phyloP scores from a whole-genome alignment of 306 rosid species.

The Pachyrhizus erosus region DNA sequence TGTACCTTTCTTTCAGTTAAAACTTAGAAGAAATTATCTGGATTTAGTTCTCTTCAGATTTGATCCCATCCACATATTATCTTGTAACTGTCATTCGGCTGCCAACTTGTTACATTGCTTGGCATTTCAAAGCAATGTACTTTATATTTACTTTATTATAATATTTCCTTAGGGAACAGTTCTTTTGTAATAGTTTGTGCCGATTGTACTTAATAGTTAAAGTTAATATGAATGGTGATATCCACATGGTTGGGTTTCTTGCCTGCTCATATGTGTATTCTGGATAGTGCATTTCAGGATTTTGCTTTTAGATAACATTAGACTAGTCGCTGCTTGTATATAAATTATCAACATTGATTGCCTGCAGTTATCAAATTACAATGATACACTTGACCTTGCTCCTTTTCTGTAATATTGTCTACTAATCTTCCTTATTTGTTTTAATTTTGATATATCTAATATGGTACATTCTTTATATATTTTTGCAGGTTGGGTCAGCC shows the following conservation, averaged over 20 bases:
- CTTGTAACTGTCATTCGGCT: slow-evolving; percentile 39
- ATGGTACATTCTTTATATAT: not conserved
- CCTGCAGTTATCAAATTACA: not conserved
- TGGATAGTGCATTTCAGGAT: not conserved
- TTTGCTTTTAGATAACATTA: slow-evolving; percentile 3
- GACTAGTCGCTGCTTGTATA: slow-evolving; percentile 14
- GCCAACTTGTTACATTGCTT: slow-evolving; percentile 27
- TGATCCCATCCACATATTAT: slow-evolving; percentile 25
- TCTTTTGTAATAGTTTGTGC: slow-evolving; percentile 14
- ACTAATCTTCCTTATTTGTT: slow-evolving; percentile 13
- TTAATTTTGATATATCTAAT: slow-evolving; percentile 25
- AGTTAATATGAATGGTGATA: slow-evolving; percentile 19
- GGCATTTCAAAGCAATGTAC: slow-evolving; percentile 33
- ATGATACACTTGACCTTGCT: not conserved
- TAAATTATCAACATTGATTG: not conserved
- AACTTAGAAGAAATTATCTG: slow-evolving; percentile 22
- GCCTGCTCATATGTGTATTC: slow-evolving; percentile 11
- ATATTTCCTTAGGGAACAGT: slow-evolving; percentile 4
- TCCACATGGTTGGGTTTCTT: not conserved
- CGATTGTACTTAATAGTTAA: not conserved
- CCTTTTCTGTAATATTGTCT: not conserved
- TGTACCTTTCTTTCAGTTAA: slow-evolving; percentile 45
- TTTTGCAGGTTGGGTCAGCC: slow-evolving; percentile 92
- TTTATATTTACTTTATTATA: slow-evolving; percentile 9
- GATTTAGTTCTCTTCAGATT: slow-evolving; percentile 26